Conservation (phyloP, 1,139 yeast genomes). For the Zhuliangozyma blackwelliae region DNA sequence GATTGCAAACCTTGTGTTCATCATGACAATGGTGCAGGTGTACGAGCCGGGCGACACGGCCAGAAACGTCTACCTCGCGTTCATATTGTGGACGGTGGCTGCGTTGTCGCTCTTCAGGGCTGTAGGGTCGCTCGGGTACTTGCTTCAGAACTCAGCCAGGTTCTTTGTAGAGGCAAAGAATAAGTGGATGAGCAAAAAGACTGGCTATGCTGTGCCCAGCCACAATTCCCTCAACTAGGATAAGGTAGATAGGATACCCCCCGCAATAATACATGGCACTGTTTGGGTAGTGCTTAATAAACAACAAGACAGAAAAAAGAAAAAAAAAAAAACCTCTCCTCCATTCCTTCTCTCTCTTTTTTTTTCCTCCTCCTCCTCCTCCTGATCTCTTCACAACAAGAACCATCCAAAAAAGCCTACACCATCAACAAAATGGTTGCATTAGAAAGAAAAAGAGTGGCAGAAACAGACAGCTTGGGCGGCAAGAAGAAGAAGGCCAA, state of each 20-base stretch:
- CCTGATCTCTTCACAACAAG: too few species aligned
- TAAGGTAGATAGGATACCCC: too few species aligned
- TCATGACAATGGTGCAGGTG: conserved; percentile 83
- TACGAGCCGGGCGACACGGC: conserved; percentile 58
- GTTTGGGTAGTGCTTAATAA: too few species aligned
- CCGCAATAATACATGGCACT: too few species aligned
- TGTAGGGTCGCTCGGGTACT: conserved; percentile 66
- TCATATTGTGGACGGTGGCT: conserved; percentile 90
- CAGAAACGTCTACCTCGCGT: conserved; percentile 68
- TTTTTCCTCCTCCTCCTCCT: too few species aligned
- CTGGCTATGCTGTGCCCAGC: conserved; percentile 34
- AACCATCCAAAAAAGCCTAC: too few species aligned
- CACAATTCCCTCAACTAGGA: conserved; percentile 29
- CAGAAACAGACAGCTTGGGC: conserved; percentile 11
- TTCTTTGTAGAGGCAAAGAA: conserved; percentile 38
- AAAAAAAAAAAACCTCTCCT: too few species aligned
- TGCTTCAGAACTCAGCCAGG: conserved; percentile 41
- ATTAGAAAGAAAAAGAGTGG: conserved; percentile 36
- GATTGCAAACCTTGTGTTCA: conserved; percentile 70
- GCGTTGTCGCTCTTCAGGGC: conserved; percentile 76
- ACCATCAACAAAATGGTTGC: conserved; percentile 33
- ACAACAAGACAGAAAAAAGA: too few species aligned
- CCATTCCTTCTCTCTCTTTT: too few species aligned
- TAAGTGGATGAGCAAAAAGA: conserved; percentile 39
- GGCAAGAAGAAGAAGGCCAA: conserved; percentile 24